Evolutionary conservation across 148 eudicot genomes (phyloP).

Genomic region (Rhododendron griersonianum): DNA sequence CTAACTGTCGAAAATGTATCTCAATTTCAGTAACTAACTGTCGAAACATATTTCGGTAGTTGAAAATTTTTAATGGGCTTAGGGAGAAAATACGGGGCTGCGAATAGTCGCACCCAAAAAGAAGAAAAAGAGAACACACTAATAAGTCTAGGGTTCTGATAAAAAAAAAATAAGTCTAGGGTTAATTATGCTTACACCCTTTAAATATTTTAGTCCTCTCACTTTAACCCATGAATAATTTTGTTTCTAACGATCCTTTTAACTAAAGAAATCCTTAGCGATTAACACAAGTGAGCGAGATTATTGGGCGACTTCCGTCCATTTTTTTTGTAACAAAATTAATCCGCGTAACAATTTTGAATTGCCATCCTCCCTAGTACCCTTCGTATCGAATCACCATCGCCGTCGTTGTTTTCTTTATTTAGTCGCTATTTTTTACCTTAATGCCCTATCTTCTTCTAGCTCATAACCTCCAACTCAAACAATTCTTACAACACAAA

Average conservation of each 20-base stretch:
- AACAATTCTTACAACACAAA: neutral
- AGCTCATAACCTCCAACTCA: neutral
- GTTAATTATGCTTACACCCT: neutral
- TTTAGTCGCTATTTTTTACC: neutral
- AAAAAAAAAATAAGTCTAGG: neutral
- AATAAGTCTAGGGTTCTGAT: neutral
- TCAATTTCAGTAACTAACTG: no score
- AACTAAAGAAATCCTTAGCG: neutral
- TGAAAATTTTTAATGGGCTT: no score
- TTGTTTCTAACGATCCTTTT: neutral
- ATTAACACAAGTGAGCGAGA: neutral
- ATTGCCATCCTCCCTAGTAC: neutral
- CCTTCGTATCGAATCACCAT: neutral
- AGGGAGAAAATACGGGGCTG: no score
- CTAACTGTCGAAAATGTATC: no score
- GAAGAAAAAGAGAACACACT: neutral
- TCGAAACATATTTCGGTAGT: no score
- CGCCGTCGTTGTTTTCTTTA: neutral
- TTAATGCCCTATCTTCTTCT: neutral
- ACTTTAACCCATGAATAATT: neutral
- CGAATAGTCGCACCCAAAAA: no score
- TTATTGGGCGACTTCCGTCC: neutral
- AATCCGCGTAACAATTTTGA: neutral
- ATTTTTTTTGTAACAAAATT: neutral
- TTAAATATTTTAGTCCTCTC: neutral